Evolutionary conservation across 2,329 filamentous ascomycete species (phyloP), one percentile per base, ranked within the genome.

Genomic region (Microcyclospora pomicola): DNA sequence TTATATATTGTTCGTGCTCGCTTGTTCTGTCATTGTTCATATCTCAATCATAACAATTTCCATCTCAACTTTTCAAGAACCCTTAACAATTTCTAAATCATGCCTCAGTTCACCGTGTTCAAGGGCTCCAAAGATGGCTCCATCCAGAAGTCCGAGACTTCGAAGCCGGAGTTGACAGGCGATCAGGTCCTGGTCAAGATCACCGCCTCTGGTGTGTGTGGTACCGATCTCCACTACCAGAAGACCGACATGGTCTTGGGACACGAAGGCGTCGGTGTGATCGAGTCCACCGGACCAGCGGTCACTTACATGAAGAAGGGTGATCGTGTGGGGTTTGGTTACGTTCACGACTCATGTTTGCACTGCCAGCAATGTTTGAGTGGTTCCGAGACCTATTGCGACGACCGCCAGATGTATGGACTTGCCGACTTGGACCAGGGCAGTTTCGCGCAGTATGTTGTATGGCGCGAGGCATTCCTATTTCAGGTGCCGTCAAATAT

Each of bases 191-290:
- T 77, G 19, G 54, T 82, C 51, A 69, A 67, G 39, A 64, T 82
- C 43, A 81, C 76, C 12, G 73, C 76, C 41, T 78, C 75, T 2
- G 78, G 79, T 24, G 63, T 82, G 36, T 82, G 79, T 55, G 75
- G 73, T 35, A 82, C 78, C 3, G 51, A 66, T 49, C 55, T 62
- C 41, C 64, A 67, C 55, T 65, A 62, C 55, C 55, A 56, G 38
- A 44, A 50, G 4, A 48, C 48, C 28, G 64, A 65, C 46, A 67
- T 67, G 56, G 65, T 40, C 2, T 61, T 73, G 19, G 71, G 71
- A 33, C 71, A 74, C 54, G 71, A 74, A 49, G 71, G 71, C 40
- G 64, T 67, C 27, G 71, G 71, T 35, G 48, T 70, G 6, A 60
- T 75, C 36, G 62, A 69, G 40, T 58, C 60, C 15, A 43, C 65